A percentile compares a stretch with the other conserved stretches of the same genome.
Evolutionary conservation across 2,329 filamentous ascomycete species (phyloP).

Genomic region (Aspergillus transmontanensis): DNA sequence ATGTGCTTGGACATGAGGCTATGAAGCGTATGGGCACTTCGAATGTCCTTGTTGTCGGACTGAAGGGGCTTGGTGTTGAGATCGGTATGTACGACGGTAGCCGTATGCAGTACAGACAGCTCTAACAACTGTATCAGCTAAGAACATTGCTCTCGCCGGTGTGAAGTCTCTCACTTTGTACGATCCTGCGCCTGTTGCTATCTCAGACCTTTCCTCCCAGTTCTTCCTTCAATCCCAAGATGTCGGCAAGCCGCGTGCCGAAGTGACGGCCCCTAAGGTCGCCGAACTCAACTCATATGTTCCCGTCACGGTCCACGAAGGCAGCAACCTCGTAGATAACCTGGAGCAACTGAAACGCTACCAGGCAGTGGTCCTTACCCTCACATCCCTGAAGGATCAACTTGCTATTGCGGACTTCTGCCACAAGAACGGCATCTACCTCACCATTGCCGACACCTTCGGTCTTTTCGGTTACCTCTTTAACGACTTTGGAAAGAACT

Average conservation of each 20-base stretch:
- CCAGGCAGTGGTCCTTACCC: slow-evolving; percentile 89
- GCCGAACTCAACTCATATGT: slow-evolving; percentile 97
- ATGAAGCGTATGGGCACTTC: slow-evolving; percentile 99
- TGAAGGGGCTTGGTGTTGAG: slow-evolving; percentile 94
- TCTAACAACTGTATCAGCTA: slow-evolving; percentile 58
- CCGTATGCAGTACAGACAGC: not conserved
- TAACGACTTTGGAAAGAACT: slow-evolving; percentile 94
- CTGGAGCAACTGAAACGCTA: slow-evolving; percentile 83
- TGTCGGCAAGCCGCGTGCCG: slow-evolving; percentile 87
- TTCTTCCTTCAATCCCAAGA: slow-evolving; percentile 92
- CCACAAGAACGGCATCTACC: slow-evolving; percentile 88
- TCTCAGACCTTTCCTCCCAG: slow-evolving; percentile 91
- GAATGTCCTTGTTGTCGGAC: slow-evolving; percentile 86
- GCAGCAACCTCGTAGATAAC: slow-evolving; percentile 69
- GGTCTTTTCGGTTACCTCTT: slow-evolving; percentile 95
- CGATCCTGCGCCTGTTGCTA: slow-evolving; percentile 80
- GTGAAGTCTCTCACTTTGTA: slow-evolving; percentile 96
- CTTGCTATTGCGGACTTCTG: slow-evolving; percentile 87
- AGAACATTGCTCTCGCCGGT: slow-evolving; percentile 96
- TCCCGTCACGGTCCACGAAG: slow-evolving; percentile 74
- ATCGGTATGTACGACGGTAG: slow-evolving; percentile 56
- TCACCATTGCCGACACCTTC: slow-evolving; percentile 85
- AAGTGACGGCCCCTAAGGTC: slow-evolving; percentile 83
- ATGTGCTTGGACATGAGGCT: slow-evolving; percentile 74
- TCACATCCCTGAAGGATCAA: slow-evolving; percentile 78